Percentiles rank a stretch among this genome's conserved stretches.
Evolutionary conservation across 306 rosid species (phyloP).

Genomic region (Pterocarpus santalinus): DNA sequence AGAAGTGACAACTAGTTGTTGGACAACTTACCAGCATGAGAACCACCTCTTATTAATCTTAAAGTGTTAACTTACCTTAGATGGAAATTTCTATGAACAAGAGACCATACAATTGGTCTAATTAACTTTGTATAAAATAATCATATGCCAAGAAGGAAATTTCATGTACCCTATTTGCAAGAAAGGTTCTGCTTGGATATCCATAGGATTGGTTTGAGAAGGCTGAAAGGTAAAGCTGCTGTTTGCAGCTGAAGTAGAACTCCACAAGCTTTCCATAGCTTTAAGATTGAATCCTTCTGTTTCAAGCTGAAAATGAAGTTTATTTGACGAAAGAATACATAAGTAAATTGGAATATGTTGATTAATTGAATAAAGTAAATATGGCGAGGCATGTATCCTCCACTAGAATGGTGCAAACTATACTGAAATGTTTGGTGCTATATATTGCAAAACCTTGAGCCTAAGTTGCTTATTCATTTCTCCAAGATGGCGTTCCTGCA

Average conservation of each 20-base stretch:
- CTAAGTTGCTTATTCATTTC: conserved; percentile 79
- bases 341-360: not conserved
- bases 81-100: too few species aligned
- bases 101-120: too few species aligned
- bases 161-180: conserved; percentile 80
- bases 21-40: too few species aligned
- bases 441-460: conserved; percentile 63
- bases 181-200: conserved; percentile 66
- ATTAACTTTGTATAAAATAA: too few species aligned
- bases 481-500: conserved; percentile 82
- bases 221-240: conserved; percentile 61
- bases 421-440: not conserved
- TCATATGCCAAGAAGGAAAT: not conserved
- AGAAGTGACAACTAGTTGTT: too few species aligned
- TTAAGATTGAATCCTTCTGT: conserved; percentile 72
- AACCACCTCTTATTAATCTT: too few species aligned
- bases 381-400: not conserved
- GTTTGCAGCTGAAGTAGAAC: conserved; percentile 55
- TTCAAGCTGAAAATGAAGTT: conserved; percentile 65
- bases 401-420: not conserved
- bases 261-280: conserved; percentile 73
- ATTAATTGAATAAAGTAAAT: not conserved
- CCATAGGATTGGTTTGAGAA: conserved; percentile 66
- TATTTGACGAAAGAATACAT: not conserved
- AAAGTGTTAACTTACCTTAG: too few species aligned